These are phyloP conservation scores for Didymella pinodella DNA, from an alignment of 2,329 filamentous ascomycete species.

Conservation along the genomic window DNA sequence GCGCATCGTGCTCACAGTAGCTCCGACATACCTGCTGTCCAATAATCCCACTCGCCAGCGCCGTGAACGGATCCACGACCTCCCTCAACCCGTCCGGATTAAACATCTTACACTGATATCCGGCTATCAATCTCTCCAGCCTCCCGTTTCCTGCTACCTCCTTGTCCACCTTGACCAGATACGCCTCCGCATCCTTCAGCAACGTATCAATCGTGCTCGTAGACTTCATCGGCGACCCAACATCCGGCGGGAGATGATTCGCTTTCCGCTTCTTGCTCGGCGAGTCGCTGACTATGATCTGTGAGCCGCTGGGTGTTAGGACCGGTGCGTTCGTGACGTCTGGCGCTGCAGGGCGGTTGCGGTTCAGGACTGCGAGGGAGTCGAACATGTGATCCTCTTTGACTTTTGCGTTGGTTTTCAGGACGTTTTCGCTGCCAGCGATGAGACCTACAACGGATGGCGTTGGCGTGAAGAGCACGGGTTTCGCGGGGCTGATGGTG, in stretches of 20 bases:
- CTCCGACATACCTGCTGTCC: conserved; percentile 72
- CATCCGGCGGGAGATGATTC: conserved; percentile 5
- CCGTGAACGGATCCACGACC: conserved; percentile 85
- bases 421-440: conserved; percentile 42
- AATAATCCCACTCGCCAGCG: conserved; percentile 85
- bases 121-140: conserved; percentile 67
- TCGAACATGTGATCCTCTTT: conserved; percentile 38
- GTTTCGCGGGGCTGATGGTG: conserved; percentile 27
- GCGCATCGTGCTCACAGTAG: not conserved
- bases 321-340: conserved; percentile 73
- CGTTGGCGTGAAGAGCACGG: conserved; percentile 53
- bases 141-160: conserved; percentile 58
- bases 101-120: conserved; percentile 80
- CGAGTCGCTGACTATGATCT: conserved; percentile 61
- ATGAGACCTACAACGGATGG: conserved; percentile 60
- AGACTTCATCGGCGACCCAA: conserved; percentile 12
- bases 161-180: conserved; percentile 79
- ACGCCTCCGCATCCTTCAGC: conserved; percentile 75
- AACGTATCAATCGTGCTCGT: conserved; percentile 69
- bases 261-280: conserved; percentile 26
- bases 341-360: conserved; percentile 68
- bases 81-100: conserved; percentile 83
- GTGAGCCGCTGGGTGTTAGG: conserved; percentile 74
- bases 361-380: conserved; percentile 39
- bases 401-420: not conserved